Percentiles rank a stretch among this genome's conserved stretches.
These are phyloP conservation scores for Podosphaera xanthii DNA, from an alignment of 2,329 filamentous ascomycete species.

Conservation along the genomic window DNA sequence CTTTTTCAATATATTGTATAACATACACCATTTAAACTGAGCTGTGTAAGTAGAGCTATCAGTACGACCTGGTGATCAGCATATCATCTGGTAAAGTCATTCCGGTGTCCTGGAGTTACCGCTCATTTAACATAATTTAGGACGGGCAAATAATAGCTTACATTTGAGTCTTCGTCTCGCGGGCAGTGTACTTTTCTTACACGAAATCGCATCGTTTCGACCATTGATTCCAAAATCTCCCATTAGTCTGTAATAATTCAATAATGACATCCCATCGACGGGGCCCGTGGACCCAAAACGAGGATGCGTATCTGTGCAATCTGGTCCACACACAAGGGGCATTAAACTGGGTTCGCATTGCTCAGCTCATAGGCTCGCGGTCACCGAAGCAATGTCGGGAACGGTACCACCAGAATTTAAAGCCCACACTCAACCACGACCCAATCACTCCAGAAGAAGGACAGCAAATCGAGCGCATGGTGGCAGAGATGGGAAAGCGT, in stretches of 20 bases:
- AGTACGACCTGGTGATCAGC: no score
- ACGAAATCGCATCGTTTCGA: not conserved
- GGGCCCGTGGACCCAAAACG: slow-evolving; percentile 63
- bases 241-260: not conserved
- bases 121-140: not conserved
- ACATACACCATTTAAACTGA: not conserved
- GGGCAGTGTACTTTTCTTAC: not conserved
- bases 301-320: slow-evolving; percentile 47
- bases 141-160: not conserved
- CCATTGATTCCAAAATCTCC: not conserved
- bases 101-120: not conserved
- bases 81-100: not conserved
- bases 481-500: slow-evolving; percentile 56
- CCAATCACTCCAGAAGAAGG: slow-evolving; percentile 53
- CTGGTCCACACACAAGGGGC: slow-evolving; percentile 53
- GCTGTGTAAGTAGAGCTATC: not conserved
- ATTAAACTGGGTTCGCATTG: slow-evolving; percentile 81
- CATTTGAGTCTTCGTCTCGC: not conserved
- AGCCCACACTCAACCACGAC: slow-evolving; percentile 47
- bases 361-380: slow-evolving; percentile 49
- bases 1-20: not conserved
- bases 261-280: slow-evolving; percentile 30
- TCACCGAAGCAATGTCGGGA: slow-evolving; percentile 91
- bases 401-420: slow-evolving; percentile 83
- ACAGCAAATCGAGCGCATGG: slow-evolving; percentile 51